phyloP scores from a whole-genome alignment of 345 rosid genomes.

The Clausena lansium region DNA sequence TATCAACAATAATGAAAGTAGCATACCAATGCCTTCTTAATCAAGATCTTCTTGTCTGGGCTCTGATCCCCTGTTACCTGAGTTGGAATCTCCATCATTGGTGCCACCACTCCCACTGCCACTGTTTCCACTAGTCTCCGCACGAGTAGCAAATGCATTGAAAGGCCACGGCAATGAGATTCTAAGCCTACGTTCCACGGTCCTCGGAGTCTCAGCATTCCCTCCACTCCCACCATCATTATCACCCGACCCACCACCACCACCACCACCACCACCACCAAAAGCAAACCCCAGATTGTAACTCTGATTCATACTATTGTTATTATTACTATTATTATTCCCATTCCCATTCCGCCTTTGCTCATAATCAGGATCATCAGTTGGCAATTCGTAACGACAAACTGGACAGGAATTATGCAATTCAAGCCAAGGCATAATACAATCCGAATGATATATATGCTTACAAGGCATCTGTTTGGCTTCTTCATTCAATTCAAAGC shows the following conservation, averaged over 20 bases:
- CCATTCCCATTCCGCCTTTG: slow-evolving; percentile 30
- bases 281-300: not conserved
- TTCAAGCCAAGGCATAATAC: slow-evolving; percentile 66
- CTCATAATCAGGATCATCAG: slow-evolving; percentile 65
- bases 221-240: slow-evolving; percentile 25
- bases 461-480: slow-evolving; percentile 68
- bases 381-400: slow-evolving; percentile 65
- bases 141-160: slow-evolving; percentile 31
- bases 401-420: slow-evolving; percentile 75
- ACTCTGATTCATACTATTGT: not conserved
- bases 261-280: slow-evolving; percentile 4
- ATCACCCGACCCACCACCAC: not conserved
- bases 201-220: slow-evolving; percentile 31
- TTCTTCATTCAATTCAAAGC: slow-evolving; percentile 45
- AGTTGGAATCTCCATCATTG: slow-evolving; percentile 36
- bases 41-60: slow-evolving; percentile 63
- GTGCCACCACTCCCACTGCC: slow-evolving; percentile 29
- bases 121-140: slow-evolving; percentile 31
- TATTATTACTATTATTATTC: not conserved
- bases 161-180: slow-evolving; percentile 62
- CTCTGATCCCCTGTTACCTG: slow-evolving; percentile 27
- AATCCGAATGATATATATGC: slow-evolving; percentile 59
- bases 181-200: slow-evolving; percentile 53
- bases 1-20: not conserved
- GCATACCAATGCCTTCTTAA: slow-evolving; percentile 36